Base-by-base conservation (phyloP, 495 filamentous ascomycete species). In the Aspergillus conjunctus region DNA sequence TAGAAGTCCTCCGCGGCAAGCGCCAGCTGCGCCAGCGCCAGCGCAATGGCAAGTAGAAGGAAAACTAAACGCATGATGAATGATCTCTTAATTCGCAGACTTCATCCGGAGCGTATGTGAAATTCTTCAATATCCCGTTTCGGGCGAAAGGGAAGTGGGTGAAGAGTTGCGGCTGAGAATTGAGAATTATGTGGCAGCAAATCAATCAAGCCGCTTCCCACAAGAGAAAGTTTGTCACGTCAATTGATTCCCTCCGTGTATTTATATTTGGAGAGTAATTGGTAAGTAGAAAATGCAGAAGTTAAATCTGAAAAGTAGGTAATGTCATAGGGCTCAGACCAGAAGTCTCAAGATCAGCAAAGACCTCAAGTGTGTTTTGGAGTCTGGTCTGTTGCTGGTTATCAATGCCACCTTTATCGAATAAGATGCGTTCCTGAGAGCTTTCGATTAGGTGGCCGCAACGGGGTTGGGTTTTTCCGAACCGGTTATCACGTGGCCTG, bases 1-100 rank as follows among this genome's bases (percentile, higher is more conserved):
- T 98, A 98, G 74, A 91, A 98, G 69, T 98, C 94, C 66, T 97
- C 86, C 17, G 86, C 84, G 17, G 81, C 83, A 51, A 89, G 67
- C 39, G 77, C 80, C 51, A 85, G 58, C 43, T 81, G 79, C 15
- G 85, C 59, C 49, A 87, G 71, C 34, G 80, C 64, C 30, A 83
- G 49, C 48, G 56, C 60, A 44, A 71, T 37, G 12, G 56, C 62
- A 12, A 70, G 39, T 17, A 63, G 51, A 22, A 71, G 51, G 39
- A 56, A 46, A 46, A 70, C 14, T 6, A 66, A 18, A 61, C 66
- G 65, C 71, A 73, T 73, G 31, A 52, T 64, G 49, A 53, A 21
- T 26, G 14, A 15, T n/a, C n/a, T n/a, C n/a, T n/a, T n/a, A n/a
- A n/a, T 41, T 49, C n/a, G 51, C 44, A 20, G 44, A 21, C 44